Conservation (phyloP, 768 basidiomycete species). For the Mycena indigotica region DNA sequence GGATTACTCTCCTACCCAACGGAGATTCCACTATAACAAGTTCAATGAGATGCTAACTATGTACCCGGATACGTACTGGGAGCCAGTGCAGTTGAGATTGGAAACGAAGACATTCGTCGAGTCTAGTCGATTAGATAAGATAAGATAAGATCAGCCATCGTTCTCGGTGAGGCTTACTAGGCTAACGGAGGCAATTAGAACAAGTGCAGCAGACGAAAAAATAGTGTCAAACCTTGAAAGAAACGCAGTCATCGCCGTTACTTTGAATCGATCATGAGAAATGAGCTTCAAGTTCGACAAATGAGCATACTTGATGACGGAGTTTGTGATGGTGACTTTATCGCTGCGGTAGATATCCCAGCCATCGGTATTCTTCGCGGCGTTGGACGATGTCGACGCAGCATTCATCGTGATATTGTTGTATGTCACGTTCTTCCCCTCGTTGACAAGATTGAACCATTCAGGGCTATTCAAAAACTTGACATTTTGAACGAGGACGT, state of each 20-base stretch:
- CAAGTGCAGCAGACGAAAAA: constrained; percentile 34
- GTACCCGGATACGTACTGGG: constrained; percentile 43
- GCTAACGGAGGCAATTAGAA: no score
- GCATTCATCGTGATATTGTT: constrained; percentile 50
- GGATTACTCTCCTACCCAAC: constrained; percentile 27
- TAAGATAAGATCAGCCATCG: background rate
- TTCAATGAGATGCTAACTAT: background rate
- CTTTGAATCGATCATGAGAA: background rate
- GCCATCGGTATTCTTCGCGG: constrained; percentile 57
- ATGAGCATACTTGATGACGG: constrained; percentile 38
- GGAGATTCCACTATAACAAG: constrained; percentile 42
- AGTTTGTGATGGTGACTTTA: constrained; percentile 49
- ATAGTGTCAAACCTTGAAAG: constrained; percentile 61
- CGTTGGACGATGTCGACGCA: constrained; percentile 45
- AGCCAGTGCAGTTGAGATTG: constrained; percentile 61
- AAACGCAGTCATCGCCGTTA: constrained; percentile 63
- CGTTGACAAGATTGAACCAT: constrained; percentile 38
- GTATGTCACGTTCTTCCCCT: constrained; percentile 48
- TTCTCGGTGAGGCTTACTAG: no score
- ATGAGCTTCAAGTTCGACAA: background rate
- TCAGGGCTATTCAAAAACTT: constrained; percentile 17
- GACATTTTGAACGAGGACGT: constrained; percentile 19
- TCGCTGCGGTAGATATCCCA: constrained; percentile 67
- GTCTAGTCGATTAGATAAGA: constrained; percentile 25
- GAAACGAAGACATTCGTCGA: constrained; percentile 59